These are phyloP conservation scores for Ganoderma sinense DNA, from an alignment of 1,284 basidiomycete species.

Conservation along the genomic window DNA sequence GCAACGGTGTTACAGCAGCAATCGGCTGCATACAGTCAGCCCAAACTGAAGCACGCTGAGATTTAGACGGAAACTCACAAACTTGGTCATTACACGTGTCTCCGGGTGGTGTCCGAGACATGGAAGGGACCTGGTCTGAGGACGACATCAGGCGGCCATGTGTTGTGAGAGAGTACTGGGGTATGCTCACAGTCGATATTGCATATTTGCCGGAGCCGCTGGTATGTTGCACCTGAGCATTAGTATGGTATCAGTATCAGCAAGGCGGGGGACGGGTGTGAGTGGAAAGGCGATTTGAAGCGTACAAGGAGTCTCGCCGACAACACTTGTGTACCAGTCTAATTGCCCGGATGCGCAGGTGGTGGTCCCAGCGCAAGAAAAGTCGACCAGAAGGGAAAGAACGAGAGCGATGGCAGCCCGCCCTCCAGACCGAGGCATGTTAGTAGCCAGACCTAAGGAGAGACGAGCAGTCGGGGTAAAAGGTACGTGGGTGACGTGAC, in stretches of 20 bases:
- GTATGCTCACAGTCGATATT: conserved; percentile 16
- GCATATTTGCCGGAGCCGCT: conserved; percentile 21
- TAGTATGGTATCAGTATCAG: background rate
- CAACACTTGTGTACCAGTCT: conserved; percentile 30
- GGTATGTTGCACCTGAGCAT: conserved; percentile 14
- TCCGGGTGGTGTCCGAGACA: conserved; percentile 8
- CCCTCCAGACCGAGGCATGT: background rate
- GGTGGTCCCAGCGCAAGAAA: conserved; percentile 18
- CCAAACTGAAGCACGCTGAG: background rate
- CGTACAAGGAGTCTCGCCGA: conserved; percentile 30
- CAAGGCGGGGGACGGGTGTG: background rate
- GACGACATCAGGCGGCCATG: background rate
- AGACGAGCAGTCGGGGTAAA: background rate
- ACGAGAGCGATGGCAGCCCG: background rate
- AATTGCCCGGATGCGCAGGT: conserved; percentile 26
- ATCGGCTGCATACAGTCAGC: conserved; percentile 6
- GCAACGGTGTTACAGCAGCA: conserved; percentile 26
- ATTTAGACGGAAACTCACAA: conserved; percentile 5
- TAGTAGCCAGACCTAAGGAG: background rate
- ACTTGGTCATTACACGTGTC: conserved; percentile 22
- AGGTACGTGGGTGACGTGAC: too few relatives aligned
- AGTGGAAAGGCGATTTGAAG: background rate
- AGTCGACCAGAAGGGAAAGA: background rate
- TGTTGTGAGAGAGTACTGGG: background rate
- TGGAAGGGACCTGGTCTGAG: background rate